These are phyloP conservation scores for Hymenoscyphus fraxineus DNA, from an alignment of 2,329 filamentous ascomycete genomes.

Conservation along the genomic window DNA sequence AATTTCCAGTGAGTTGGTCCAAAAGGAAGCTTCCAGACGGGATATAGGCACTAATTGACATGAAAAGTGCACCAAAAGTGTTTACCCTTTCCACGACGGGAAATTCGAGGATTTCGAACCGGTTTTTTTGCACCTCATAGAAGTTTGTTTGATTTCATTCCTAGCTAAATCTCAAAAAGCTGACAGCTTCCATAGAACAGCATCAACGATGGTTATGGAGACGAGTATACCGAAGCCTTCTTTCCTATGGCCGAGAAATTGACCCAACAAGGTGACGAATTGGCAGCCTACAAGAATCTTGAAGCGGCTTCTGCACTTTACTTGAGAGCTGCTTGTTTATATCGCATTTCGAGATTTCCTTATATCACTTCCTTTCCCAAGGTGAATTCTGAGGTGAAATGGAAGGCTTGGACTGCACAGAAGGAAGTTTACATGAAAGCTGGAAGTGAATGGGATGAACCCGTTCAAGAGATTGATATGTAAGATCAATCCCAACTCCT, in stretches of 20 bases:
- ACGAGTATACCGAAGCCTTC: constrained; percentile 61
- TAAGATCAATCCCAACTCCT: background rate
- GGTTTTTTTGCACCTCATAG: constrained; percentile 60
- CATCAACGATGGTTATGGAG: constrained; percentile 62
- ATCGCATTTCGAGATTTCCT: constrained; percentile 70
- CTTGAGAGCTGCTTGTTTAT: constrained; percentile 68
- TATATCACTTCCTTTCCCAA: constrained; percentile 43
- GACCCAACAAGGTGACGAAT: constrained; percentile 47
- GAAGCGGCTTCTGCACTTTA: constrained; percentile 58
- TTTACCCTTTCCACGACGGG: constrained; percentile 75
- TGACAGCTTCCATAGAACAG: constrained; percentile 39
- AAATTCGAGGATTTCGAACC: constrained; percentile 65
- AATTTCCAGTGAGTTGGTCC: background rate
- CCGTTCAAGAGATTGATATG: constrained; percentile 59
- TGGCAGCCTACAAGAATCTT: constrained; percentile 43
- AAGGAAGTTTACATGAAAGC: constrained; percentile 62
- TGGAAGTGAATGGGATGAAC: constrained; percentile 48
- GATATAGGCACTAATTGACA: background rate
- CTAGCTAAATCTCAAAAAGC: background rate
- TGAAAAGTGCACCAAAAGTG: constrained; percentile 51
- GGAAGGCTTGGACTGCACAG: constrained; percentile 61
- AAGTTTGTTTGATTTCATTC: constrained; percentile 37
- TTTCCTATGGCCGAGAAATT: constrained; percentile 59
- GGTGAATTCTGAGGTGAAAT: constrained; percentile 46
- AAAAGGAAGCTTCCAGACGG: background rate